Conservation (phyloP, 495 filamentous ascomycete species). For the Penicillium waksmanii region DNA sequence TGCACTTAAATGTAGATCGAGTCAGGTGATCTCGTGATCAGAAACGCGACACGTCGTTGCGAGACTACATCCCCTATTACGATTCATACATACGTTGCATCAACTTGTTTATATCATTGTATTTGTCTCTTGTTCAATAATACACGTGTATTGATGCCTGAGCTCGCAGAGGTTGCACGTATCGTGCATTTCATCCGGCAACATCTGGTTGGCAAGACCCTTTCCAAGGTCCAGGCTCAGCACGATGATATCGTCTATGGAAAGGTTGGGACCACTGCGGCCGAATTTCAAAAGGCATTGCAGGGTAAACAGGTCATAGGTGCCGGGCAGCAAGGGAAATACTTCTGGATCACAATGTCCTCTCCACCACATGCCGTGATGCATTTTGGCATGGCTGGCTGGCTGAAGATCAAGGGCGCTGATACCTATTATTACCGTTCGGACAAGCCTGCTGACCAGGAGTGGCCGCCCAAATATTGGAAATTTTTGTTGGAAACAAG, state of each 20-base stretch:
- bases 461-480: conserved; percentile 90
- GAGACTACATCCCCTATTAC: neutral
- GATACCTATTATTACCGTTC: conserved; percentile 78
- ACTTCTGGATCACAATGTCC: conserved; percentile 83
- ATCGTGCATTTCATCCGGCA: conserved; percentile 81
- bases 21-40: conserved; percentile 30
- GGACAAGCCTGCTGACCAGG: conserved; percentile 58
- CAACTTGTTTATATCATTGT: neutral
- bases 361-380: conserved; percentile 84
- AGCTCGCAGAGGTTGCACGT: conserved; percentile 85
- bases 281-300: conserved; percentile 71
- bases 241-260: conserved; percentile 85
- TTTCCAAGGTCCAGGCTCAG: conserved; percentile 67
- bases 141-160: conserved; percentile 62
- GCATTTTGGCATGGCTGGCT: conserved; percentile 90
- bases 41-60: too few species aligned
- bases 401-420: conserved; percentile 82
- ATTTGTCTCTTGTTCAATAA: neutral
- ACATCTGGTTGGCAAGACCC: conserved; percentile 80
- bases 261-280: conserved; percentile 78
- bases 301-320: conserved; percentile 75
- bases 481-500: conserved; percentile 79
- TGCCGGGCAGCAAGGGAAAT: conserved; percentile 88
- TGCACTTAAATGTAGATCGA: neutral
- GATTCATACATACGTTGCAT: conserved; percentile 9